These are phyloP conservation scores for Populus trichocarpa DNA, from an alignment of 441 rosid genomes.

Conservation along the genomic window DNA sequence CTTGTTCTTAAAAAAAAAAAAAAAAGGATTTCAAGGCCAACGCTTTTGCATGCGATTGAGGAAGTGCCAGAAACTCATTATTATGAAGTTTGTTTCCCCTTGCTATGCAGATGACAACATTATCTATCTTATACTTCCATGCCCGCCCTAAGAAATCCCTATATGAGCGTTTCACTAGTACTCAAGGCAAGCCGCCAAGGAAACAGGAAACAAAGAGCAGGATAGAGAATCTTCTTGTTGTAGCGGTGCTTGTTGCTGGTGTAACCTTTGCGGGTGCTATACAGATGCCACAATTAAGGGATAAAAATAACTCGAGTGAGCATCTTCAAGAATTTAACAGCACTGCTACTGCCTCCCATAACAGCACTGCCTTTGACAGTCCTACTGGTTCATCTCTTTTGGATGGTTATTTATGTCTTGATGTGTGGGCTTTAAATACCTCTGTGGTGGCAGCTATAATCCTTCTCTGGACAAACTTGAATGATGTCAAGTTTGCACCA, in stretches of 20 bases:
- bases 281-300: not conserved
- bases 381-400: not conserved
- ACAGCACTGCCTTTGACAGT: not conserved
- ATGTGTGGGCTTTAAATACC: not conserved
- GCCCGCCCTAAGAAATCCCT: not conserved
- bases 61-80: not conserved
- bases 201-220: not conserved
- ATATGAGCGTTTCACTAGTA: not conserved
- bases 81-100: not conserved
- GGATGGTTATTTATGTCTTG: not conserved
- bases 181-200: not conserved
- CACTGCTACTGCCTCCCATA: not conserved
- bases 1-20: not conserved
- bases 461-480: not conserved
- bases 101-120: not conserved
- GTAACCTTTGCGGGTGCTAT: constrained; percentile 6
- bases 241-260: constrained; percentile 17
- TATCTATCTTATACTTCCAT: not conserved
- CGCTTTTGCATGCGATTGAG: not conserved
- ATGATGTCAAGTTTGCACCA: not conserved
- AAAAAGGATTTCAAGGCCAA: not conserved
- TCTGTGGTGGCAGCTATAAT: not conserved
- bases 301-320: no score
- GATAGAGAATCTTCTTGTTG: not conserved
- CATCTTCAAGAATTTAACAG: no score